Evolutionary conservation across 2,329 filamentous ascomycete genomes (phyloP).

Genomic region (Monosporascus sp.): DNA sequence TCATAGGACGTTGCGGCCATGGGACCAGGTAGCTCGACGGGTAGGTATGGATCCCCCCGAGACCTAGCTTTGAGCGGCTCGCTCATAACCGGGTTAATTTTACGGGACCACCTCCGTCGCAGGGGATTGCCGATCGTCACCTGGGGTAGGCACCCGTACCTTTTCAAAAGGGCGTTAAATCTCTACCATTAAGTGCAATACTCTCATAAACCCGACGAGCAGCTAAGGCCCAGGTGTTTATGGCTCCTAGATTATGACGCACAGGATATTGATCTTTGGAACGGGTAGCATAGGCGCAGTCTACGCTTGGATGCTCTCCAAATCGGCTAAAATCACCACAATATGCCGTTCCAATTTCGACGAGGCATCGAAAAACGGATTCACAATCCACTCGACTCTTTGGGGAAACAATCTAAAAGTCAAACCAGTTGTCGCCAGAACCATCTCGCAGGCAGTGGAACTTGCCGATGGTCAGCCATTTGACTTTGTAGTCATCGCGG

Average conservation of each 20-base stretch:
- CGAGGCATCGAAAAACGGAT: constrained; percentile 18
- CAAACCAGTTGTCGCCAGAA: constrained; percentile 18
- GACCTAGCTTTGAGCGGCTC: no score
- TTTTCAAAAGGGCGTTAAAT: no score
- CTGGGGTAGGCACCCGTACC: no score
- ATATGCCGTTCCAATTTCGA: constrained; percentile 26
- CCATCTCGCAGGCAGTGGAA: constrained; percentile 24
- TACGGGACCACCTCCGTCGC: no score
- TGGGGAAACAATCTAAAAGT: constrained; percentile 24
- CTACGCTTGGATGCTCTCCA: constrained; percentile 19
- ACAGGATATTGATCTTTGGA: constrained; percentile 25
- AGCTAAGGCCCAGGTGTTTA: not conserved
- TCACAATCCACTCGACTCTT: constrained; percentile 23
- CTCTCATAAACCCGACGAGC: no score
- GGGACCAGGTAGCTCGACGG: no score
- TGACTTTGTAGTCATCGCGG: constrained; percentile 22
- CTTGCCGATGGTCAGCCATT: constrained; percentile 11
- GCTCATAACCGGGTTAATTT: no score
- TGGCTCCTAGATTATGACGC: constrained; percentile 10
- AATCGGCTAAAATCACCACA: constrained; percentile 20
- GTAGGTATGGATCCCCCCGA: no score
- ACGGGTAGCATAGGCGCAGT: constrained; percentile 28
- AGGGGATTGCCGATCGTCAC: no score
- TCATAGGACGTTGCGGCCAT: no score
- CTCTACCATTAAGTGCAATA: no score